Evolutionary conservation across 495 filamentous ascomycete species (phyloP).

Genomic region (Lichenothelia convexa): DNA sequence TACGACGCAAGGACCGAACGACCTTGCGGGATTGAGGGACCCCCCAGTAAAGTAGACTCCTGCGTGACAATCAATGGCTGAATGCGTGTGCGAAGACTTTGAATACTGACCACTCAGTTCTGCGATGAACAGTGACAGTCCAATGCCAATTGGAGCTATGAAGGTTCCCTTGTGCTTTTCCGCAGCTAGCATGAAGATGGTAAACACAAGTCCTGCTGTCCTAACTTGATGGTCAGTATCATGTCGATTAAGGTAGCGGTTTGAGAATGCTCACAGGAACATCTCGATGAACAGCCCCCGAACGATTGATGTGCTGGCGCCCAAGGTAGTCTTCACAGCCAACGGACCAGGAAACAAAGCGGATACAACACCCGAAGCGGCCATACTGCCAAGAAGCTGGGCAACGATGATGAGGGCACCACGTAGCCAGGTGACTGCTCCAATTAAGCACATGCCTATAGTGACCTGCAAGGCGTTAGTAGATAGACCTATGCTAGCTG

Average conservation of each 20-base stretch:
- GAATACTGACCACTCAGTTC: conserved; percentile 21
- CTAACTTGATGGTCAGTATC: too few species aligned
- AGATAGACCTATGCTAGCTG: neutral
- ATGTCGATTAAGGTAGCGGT: conserved; percentile 29
- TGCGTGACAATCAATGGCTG: neutral
- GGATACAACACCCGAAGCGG: conserved; percentile 32
- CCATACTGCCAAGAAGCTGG: conserved; percentile 41
- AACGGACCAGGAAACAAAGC: conserved; percentile 33
- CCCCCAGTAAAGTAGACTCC: conserved; percentile 6
- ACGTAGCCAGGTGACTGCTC: conserved; percentile 32
- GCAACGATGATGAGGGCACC: conserved; percentile 31
- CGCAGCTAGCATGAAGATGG: conserved; percentile 37
- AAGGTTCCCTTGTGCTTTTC: conserved; percentile 36
- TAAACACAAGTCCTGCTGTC: conserved; percentile 36
- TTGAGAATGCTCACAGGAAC: neutral
- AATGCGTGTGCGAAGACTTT: too few species aligned
- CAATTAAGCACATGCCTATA: conserved; percentile 37
- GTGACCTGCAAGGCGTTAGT: conserved; percentile 21
- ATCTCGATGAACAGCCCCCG: conserved; percentile 25
- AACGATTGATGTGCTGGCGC: conserved; percentile 23
- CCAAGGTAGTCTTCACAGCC: conserved; percentile 26
- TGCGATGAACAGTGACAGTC: conserved; percentile 32
- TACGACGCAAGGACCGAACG: conserved; percentile 15
- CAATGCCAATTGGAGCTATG: conserved; percentile 36
- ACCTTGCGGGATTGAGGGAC: conserved; percentile 16